A percentile compares a stretch with the other conserved stretches of the same genome.
These are phyloP conservation scores for Miamiensis avidus DNA, from an alignment of 169 alveolate species.

Conservation along the genomic window DNA sequence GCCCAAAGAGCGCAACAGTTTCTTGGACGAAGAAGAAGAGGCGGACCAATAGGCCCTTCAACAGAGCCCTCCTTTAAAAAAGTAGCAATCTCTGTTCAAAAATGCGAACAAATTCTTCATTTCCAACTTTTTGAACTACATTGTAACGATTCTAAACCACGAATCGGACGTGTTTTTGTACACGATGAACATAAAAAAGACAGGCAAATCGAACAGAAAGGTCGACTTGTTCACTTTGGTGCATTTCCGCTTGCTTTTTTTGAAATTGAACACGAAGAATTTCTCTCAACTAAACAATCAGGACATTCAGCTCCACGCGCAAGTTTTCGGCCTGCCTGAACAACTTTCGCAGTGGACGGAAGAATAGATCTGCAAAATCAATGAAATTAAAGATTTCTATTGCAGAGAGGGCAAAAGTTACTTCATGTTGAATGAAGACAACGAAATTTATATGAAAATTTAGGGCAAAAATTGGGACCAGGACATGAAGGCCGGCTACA, in stretches of 20 bases:
- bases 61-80: not conserved
- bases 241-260: conserved; percentile 18
- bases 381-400: not conserved
- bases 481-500: not conserved
- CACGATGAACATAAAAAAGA: not conserved
- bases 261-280: conserved; percentile 8
- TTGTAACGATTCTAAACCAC: not conserved
- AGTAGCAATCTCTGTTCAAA: conserved; percentile 11
- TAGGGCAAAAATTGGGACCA: not conserved
- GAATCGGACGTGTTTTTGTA: not conserved
- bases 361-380: not conserved
- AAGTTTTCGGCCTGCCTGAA: not conserved
- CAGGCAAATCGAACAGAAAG: conserved; percentile 15
- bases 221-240: conserved; percentile 19
- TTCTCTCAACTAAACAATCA: not conserved
- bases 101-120: conserved; percentile 25
- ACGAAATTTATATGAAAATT: not conserved
- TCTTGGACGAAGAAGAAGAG: too few species aligned
- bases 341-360: conserved; percentile 8
- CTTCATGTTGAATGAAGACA: not conserved
- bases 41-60: too few species aligned
- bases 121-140: conserved; percentile 3
- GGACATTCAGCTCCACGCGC: conserved; percentile 4
- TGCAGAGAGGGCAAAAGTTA: not conserved
- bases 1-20: too few species aligned